Evolutionary conservation across 306 rosid genomes (phyloP).

Genomic region (Cajanus cajan): DNA sequence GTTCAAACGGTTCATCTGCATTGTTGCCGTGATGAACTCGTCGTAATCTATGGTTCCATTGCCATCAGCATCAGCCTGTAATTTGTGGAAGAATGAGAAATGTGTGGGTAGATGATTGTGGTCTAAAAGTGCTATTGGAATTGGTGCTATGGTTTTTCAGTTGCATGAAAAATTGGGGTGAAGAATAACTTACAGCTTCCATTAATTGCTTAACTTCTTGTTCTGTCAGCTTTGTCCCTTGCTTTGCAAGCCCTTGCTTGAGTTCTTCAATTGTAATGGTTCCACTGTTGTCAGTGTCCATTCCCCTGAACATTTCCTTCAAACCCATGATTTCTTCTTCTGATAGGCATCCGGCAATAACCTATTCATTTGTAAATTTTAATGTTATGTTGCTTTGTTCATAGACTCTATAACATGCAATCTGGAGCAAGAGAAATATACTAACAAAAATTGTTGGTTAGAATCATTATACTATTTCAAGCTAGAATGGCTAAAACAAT

Average conservation of each 20-base stretch:
- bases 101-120: background rate
- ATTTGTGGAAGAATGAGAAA: slow-evolving; percentile 6
- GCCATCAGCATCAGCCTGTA: slow-evolving; percentile 96
- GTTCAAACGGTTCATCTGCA: slow-evolving; percentile 91
- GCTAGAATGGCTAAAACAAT: background rate
- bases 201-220: slow-evolving; percentile 74
- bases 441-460: too few relatives aligned
- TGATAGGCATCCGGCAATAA: slow-evolving; percentile 88
- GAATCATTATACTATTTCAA: background rate
- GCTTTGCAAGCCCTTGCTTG: slow-evolving; percentile 84
- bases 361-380: slow-evolving; percentile 39
- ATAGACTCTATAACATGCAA: background rate
- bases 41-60: slow-evolving; percentile 89
- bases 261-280: slow-evolving; percentile 92
- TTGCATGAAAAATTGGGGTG: background rate
- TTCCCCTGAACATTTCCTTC: slow-evolving; percentile 81
- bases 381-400: background rate
- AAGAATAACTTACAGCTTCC: slow-evolving; percentile 70
- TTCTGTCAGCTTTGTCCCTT: slow-evolving; percentile 81
- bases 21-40: slow-evolving; percentile 96
- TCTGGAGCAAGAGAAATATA: background rate
- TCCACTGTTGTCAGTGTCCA: slow-evolving; percentile 89
- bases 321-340: slow-evolving; percentile 93
- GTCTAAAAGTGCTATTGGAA: background rate
- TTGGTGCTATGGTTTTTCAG: background rate